Evolutionary conservation across 2,329 filamentous ascomycete genomes (phyloP).

Genomic region (Pleurostoma richardsiae): DNA sequence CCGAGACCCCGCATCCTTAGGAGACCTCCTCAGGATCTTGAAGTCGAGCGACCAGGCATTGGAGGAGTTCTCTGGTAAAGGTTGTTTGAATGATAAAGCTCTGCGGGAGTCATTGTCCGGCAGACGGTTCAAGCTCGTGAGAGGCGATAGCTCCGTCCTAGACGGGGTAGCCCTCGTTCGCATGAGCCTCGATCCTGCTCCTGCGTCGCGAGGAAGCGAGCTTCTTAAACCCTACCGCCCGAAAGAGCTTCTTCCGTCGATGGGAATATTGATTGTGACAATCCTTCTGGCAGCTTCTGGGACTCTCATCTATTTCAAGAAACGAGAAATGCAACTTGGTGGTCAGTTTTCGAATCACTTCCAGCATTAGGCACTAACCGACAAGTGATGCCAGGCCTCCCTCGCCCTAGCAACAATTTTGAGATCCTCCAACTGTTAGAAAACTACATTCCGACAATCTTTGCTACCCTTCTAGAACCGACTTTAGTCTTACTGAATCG

Average conservation of each 20-base stretch:
- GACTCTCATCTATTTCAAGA: slow-evolving; percentile 10
- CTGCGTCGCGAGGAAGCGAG: too few relatives aligned
- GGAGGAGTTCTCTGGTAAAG: slow-evolving; percentile 3
- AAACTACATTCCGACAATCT: slow-evolving; percentile 46
- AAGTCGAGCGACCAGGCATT: slow-evolving; percentile 6
- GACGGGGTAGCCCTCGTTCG: too few relatives aligned
- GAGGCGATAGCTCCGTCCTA: too few relatives aligned
- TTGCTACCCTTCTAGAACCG: slow-evolving; percentile 53
- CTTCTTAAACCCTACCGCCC: too few relatives aligned
- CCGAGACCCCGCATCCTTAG: slow-evolving; percentile 19
- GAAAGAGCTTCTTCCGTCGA: not conserved
- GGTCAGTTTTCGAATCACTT: too few relatives aligned
- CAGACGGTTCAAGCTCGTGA: too few relatives aligned
- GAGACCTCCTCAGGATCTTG: slow-evolving; percentile 16
- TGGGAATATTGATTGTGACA: slow-evolving; percentile 1
- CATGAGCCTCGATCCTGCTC: too few relatives aligned
- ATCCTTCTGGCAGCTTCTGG: slow-evolving; percentile 3
- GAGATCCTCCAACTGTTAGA: slow-evolving; percentile 31
- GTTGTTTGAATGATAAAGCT: too few relatives aligned
- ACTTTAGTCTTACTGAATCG: slow-evolving; percentile 52
- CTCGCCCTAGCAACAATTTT: slow-evolving; percentile 21
- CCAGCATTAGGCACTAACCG: too few relatives aligned
- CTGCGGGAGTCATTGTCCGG: too few relatives aligned
- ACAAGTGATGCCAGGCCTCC: too few relatives aligned
- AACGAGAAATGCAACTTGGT: slow-evolving; percentile 2